Base-by-base conservation (phyloP, 805 yeast genomes). In the Myxozyma mucilagina region DNA sequence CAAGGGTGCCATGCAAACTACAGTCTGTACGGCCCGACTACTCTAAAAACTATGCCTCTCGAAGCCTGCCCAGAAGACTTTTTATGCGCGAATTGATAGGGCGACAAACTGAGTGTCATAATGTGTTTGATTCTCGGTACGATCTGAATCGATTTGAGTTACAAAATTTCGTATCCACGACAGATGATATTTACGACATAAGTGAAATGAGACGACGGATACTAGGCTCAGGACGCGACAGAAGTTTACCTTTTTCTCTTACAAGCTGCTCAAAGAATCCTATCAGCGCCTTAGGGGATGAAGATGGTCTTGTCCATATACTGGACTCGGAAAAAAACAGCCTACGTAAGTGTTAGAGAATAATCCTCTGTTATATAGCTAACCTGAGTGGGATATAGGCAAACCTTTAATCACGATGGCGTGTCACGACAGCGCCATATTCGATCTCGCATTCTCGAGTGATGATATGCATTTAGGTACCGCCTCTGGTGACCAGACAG, bases 381-480 rank as follows among this genome's bases (percentile, higher is more conserved):
- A 20, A 20, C 9, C 31, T 41, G 29, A 49, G 35, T 56, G 10
- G 4, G 31, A 5, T 14, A 24, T 29, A 58, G 56, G 31, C 7
- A 16, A 11, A 18, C 57, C 63, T 24, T 13, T 54, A 16, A 18
- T 60, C 42, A 38, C 44, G 11, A 16, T 61, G 14, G 48, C 42
- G 2, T 62, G 66, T 35, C 64, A 63, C 44, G 58, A 60, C 7
- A 63, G 62, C 36, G 64, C 66, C 18, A 56, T 63, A 10, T 63
- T 59, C 36, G 66, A 63, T 51, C 24, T 60, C 9, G 41, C 64
- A 7, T 60, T 63, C 56, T 51, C 66, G 11, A 7, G 31, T 14
- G 63, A 51, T 38, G 50, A 47, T 32, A 38, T 36, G 32, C 44
- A 32, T 4, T 47, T 63, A 20, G 66, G 60, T 32, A 60, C 66